These are phyloP conservation scores for Prunella vulgaris DNA, from an alignment of 257 asterid genomes.

Conservation along the genomic window DNA sequence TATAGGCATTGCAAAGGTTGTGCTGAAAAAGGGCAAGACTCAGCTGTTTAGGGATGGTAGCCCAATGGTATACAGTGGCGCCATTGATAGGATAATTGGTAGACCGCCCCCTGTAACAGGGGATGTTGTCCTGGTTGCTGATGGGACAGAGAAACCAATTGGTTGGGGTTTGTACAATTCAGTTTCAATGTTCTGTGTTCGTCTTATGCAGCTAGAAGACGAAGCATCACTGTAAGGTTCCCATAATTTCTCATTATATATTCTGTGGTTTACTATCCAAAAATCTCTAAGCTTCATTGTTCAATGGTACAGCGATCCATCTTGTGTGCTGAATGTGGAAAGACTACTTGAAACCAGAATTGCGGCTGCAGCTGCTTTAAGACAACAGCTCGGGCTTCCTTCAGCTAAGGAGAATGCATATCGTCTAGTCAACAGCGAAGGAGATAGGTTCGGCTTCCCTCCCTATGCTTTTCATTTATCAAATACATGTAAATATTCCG, in stretches of 20 bases:
- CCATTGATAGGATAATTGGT: constrained; percentile 85
- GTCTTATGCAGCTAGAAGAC: constrained; percentile 89
- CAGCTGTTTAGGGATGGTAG: constrained; percentile 84
- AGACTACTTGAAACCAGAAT: constrained; percentile 67
- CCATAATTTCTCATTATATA: background rate
- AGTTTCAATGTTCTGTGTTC: constrained; percentile 91
- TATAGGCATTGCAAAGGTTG: constrained; percentile 80
- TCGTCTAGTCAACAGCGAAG: constrained; percentile 96
- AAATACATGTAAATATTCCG: background rate
- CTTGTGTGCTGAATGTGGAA: constrained; percentile 59
- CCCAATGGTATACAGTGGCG: constrained; percentile 97
- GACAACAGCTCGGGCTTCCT: constrained; percentile 75
- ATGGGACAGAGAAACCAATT: constrained; percentile 81
- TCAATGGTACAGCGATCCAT: constrained; percentile 59
- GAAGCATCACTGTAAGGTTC: constrained; percentile 61
- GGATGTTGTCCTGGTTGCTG: constrained; percentile 80
- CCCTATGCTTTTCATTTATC: background rate
- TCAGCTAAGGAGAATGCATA: constrained; percentile 68
- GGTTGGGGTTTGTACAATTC: constrained; percentile 98
- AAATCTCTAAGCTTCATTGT: constrained; percentile 13
- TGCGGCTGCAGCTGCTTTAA: constrained; percentile 55
- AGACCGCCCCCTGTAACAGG: constrained; percentile 91
- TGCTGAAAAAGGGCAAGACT: constrained; percentile 84
- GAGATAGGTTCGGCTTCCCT: constrained; percentile 61
- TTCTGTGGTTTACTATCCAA: constrained; percentile 8